Base-by-base conservation (phyloP, 768 basidiomycete genomes). In the Exsudoporus frostii region DNA sequence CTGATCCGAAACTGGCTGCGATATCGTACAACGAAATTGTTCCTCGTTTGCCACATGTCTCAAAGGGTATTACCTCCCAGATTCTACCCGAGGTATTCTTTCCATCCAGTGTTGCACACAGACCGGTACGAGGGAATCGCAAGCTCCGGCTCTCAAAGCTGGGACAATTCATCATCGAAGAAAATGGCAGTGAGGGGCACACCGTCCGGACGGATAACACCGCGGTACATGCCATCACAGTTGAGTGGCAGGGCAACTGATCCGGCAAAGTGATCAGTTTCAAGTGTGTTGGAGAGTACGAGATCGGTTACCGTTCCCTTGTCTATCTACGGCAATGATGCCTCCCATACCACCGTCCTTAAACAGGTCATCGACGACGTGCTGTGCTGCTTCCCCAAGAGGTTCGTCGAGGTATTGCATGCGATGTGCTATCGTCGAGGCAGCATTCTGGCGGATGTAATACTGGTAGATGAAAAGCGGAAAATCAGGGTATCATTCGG, bases 191-290 rank as follows among this genome's bases (percentile, higher is more conserved):
- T 88, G 68, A 80, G 80, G 0, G 88, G 77, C 8, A 83, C 65
- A 10, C 89, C 90, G 53, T 92, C 87, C 56, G 76, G 73, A 40
- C 77, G 73, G 32, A 91, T 82, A 15, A 90, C 75, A 7, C 90
- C 90, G 27, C 90, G 79, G 64, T 90, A 92, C 90, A 92, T 92
- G 8, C 90, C 88, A 19, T 78, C 73, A 60, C 83, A 88, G 65
- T 91, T 92, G 56, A 92, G 65, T 7, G 87, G 81, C 73, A 88
- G 80, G 1, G 86, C 74, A 40, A 91, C 89, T 90, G 56, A 37
- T 36, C 27, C 29, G 36, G 41, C 10, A 4, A 19, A 38, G 2
- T 15, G 13, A 19, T 53, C 27, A 58, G 30, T 41, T 42, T 45
- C 50, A 29, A 40, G 17, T 42, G 10, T 10, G 34, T 1, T 19